These are phyloP conservation scores for Annona squamosa DNA, from an alignment of 164 flowering plant genomes.

Conservation along the genomic window DNA sequence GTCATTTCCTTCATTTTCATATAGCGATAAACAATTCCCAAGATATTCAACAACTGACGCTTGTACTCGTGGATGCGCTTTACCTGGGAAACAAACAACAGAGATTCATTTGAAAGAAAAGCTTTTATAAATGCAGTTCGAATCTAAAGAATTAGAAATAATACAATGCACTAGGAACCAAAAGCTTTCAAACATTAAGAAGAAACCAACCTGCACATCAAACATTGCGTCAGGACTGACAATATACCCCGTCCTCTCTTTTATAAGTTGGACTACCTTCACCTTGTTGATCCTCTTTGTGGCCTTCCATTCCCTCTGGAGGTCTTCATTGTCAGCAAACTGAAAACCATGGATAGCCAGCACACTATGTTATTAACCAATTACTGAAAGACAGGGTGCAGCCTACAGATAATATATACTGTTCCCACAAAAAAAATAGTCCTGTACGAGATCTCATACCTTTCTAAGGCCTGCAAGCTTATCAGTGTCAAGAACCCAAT, in stretches of 20 bases:
- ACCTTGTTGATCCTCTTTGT: slow-evolving; percentile 72
- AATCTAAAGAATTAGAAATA: too few relatives aligned
- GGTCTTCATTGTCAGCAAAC: slow-evolving; percentile 87
- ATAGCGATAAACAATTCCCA: slow-evolving; percentile 90
- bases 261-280: slow-evolving; percentile 63
- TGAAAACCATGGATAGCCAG: slow-evolving; percentile 13
- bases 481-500: slow-evolving; percentile 73
- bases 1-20: slow-evolving; percentile 94
- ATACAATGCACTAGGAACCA: background rate
- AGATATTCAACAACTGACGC: slow-evolving; percentile 77
- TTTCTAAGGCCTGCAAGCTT: slow-evolving; percentile 66
- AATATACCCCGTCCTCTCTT: slow-evolving; percentile 78
- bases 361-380: background rate
- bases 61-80: slow-evolving; percentile 98
- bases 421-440: background rate
- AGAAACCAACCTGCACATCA: slow-evolving; percentile 68
- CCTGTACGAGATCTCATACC: slow-evolving; percentile 31
- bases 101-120: background rate
- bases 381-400: background rate
- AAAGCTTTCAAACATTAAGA: background rate
- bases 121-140: background rate
- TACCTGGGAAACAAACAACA: slow-evolving; percentile 40
- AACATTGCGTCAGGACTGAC: slow-evolving; percentile 92
- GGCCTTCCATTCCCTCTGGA: slow-evolving; percentile 73
- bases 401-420: background rate